Percentiles rank a stretch among this genome's conserved stretches.
phyloP scores from a whole-genome alignment of 2,329 filamentous ascomycete species.

The Cordyceps cateniannulata region DNA sequence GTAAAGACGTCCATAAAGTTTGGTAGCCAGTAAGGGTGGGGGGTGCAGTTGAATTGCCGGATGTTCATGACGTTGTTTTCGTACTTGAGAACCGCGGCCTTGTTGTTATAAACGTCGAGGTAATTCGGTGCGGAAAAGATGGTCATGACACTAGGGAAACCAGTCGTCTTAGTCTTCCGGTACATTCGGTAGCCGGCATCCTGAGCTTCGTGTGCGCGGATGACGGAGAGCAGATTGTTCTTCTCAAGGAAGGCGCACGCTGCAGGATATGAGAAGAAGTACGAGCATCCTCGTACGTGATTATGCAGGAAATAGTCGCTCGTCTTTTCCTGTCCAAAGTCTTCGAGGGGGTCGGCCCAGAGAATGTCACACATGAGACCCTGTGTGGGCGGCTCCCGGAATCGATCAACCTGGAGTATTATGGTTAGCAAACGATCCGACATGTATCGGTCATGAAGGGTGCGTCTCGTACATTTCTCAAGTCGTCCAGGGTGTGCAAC shows the following conservation, averaged over 20 bases:
- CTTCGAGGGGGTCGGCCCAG: constrained; percentile 95
- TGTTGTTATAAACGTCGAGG: constrained; percentile 99
- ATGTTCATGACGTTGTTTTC: constrained; percentile 99
- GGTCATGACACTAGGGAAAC: constrained; percentile 99
- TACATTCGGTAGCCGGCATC: constrained; percentile 99
- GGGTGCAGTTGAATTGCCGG: constrained; percentile 98
- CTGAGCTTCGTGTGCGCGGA: constrained; percentile 95
- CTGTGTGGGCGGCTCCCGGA: constrained; percentile 94
- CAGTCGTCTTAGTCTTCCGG: constrained; percentile 93
- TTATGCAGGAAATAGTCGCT: constrained; percentile 98
- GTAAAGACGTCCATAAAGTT: constrained; percentile 99
- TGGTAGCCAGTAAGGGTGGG: constrained; percentile 97
- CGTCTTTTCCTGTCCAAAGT: constrained; percentile 98
- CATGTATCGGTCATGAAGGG: not conserved
- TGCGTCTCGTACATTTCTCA: constrained; percentile 63
- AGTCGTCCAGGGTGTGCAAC: constrained; percentile 88
- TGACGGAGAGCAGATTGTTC: constrained; percentile 95
- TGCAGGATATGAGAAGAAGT: constrained; percentile 98
- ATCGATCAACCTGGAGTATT: constrained; percentile 69
- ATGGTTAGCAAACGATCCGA: constrained; percentile 14
- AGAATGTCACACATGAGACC: constrained; percentile 99
- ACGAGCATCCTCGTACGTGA: constrained; percentile 95
- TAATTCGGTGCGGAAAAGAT: constrained; percentile 99
- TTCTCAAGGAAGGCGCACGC: constrained; percentile 97
- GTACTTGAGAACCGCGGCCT: constrained; percentile 96